Percentiles rank a stretch among this genome's conserved stretches.
Conservation (phyloP, 2,329 filamentous ascomycete genomes). For the Raffaelea albimanens region DNA sequence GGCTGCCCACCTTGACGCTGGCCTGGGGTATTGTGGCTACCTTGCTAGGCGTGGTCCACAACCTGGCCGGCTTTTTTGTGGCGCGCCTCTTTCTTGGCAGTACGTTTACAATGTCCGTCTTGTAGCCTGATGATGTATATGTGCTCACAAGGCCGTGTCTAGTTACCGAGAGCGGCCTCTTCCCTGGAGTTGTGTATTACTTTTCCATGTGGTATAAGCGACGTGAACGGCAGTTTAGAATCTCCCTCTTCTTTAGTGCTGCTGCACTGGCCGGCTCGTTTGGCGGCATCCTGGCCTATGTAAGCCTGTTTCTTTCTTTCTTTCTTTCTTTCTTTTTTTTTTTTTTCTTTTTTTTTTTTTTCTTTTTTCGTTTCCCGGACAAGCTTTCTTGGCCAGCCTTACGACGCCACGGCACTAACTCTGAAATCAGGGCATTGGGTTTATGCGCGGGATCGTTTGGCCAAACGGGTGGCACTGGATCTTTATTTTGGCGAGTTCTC, state of each 20-base stretch:
- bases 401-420: too few relatives aligned
- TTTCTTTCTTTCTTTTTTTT: neutral
- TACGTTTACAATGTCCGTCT: neutral
- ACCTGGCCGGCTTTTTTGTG: slow-evolving; percentile 39
- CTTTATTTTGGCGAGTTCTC: slow-evolving; percentile 38
- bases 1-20: slow-evolving; percentile 48
- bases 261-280: slow-evolving; percentile 47
- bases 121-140: neutral
- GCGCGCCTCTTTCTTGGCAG: slow-evolving; percentile 16
- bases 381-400: slow-evolving; percentile 16
- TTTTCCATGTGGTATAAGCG: slow-evolving; percentile 48
- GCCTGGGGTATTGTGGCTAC: slow-evolving; percentile 47
- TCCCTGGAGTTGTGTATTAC: slow-evolving; percentile 41
- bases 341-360: neutral
- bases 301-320: slow-evolving; percentile 16
- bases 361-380: neutral
- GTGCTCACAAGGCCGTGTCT: too few relatives aligned
- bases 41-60: slow-evolving; percentile 38
- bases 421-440: slow-evolving; percentile 32
- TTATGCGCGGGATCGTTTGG: slow-evolving; percentile 43
- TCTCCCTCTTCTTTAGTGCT: slow-evolving; percentile 46
- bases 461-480: slow-evolving; percentile 48
- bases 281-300: slow-evolving; percentile 46
- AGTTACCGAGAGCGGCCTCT: slow-evolving; percentile 40
- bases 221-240: slow-evolving; percentile 42